phyloP scores from a whole-genome alignment of 495 filamentous ascomycete genomes.

The Daldinia concentrica region DNA sequence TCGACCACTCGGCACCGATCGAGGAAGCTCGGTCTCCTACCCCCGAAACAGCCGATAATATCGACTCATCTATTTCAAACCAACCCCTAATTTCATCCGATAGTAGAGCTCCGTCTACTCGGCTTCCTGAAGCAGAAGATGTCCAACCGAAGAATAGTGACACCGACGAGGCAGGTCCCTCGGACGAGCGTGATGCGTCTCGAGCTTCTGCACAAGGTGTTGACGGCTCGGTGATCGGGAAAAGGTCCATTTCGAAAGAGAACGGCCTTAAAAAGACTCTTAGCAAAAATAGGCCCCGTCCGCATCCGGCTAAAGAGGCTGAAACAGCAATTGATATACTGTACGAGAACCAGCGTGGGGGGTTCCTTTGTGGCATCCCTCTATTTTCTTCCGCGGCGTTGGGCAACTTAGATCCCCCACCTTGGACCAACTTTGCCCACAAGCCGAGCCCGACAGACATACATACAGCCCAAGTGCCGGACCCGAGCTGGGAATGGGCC shows the following conservation, averaged over 20 bases:
- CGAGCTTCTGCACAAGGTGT: constrained; percentile 11
- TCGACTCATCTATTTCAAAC: constrained; percentile 21
- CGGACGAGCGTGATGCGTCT: constrained; percentile 21
- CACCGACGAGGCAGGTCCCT: constrained; percentile 29
- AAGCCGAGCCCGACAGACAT: constrained; percentile 85
- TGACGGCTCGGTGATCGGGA: constrained; percentile 12
- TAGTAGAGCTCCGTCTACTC: constrained; percentile 30
- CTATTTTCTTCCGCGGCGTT: constrained; percentile 87
- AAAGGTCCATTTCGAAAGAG: constrained; percentile 8
- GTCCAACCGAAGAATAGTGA: constrained; percentile 8
- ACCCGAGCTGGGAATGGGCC: constrained; percentile 95
- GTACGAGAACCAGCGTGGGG: constrained; percentile 90
- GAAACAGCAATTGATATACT: constrained; percentile 83
- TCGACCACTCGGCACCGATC: constrained; percentile 50
- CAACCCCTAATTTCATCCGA: constrained; percentile 36
- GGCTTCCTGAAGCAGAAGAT: constrained; percentile 26
- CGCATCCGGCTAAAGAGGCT: constrained; percentile 29
- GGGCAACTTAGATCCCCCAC: constrained; percentile 82
- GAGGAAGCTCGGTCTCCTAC: constrained; percentile 41
- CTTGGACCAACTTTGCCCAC: constrained; percentile 82
- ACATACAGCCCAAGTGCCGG: constrained; percentile 88
- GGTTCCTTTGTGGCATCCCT: constrained; percentile 87
- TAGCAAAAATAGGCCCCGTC: constrained; percentile 16
- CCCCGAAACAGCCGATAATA: constrained; percentile 12
- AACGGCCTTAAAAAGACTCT: background rate